phyloP scores from a whole-genome alignment of 495 filamentous ascomycete genomes.

The Penicillium paxilli region DNA sequence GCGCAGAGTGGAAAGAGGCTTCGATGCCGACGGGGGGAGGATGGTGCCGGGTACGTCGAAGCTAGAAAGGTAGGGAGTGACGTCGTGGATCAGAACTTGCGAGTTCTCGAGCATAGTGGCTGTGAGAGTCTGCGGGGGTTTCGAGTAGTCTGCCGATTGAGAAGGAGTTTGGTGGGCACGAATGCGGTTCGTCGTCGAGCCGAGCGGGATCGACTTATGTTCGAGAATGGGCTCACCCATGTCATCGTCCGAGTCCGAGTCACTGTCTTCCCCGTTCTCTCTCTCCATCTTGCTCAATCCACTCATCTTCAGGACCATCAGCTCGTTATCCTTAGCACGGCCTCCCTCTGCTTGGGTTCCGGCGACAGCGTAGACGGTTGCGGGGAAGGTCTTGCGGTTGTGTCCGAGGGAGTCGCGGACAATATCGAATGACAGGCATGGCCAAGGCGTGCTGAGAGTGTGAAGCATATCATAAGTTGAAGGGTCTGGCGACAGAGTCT shows the following conservation, averaged over 20 bases:
- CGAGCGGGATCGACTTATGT: conserved; percentile 80
- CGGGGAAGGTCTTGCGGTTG: conserved; percentile 85
- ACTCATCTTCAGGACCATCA: conserved; percentile 95
- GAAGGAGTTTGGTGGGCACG: conserved; percentile 75
- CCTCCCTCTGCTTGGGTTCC: conserved; percentile 85
- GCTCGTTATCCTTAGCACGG: conserved; percentile 79
- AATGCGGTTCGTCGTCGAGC: conserved; percentile 88
- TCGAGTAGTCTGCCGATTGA: conserved; percentile 59
- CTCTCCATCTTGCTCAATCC: conserved; percentile 82
- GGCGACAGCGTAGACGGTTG: conserved; percentile 88
- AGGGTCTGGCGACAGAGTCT: conserved; percentile 85
- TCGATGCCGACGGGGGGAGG: conserved; percentile 77
- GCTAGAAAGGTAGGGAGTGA: conserved; percentile 79
- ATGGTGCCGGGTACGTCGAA: conserved; percentile 86
- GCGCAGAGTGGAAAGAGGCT: conserved; percentile 79
- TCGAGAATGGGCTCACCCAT: conserved; percentile 91
- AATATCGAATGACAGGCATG: conserved; percentile 94
- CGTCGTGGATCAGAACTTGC: conserved; percentile 88
- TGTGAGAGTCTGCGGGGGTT: conserved; percentile 74
- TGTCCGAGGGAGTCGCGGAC: conserved; percentile 85
- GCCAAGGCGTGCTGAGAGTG: conserved; percentile 88
- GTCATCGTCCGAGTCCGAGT: conserved; percentile 73
- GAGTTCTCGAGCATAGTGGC: conserved; percentile 89
- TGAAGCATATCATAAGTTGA: conserved; percentile 97
- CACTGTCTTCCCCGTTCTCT: conserved; percentile 69